Conservation (phyloP, 1,284 basidiomycete species). For the Sporisorium scitamineum region DNA sequence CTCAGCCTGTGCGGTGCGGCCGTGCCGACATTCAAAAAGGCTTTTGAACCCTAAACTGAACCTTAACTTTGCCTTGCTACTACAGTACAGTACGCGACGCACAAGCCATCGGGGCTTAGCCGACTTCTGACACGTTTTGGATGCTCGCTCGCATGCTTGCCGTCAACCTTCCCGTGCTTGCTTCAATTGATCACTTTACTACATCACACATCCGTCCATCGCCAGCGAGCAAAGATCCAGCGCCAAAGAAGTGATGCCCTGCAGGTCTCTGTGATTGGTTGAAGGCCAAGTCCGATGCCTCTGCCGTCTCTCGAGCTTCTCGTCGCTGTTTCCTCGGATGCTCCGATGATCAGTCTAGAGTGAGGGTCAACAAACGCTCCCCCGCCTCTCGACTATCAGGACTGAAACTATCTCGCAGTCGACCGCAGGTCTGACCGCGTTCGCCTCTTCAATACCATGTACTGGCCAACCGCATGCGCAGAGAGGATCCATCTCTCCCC, state of each 20-base stretch:
- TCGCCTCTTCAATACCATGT: constrained; percentile 45
- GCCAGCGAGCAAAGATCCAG: background rate
- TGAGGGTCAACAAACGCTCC: background rate
- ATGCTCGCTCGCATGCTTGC: background rate
- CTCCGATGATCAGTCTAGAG: background rate
- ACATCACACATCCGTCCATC: background rate
- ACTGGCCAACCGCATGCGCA: constrained; percentile 65
- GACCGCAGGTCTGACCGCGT: background rate
- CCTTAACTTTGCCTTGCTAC: background rate
- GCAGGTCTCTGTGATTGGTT: background rate
- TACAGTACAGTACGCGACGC: background rate
- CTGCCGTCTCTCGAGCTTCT: background rate
- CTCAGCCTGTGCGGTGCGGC: background rate
- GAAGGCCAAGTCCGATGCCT: background rate
- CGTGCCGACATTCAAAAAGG: background rate
- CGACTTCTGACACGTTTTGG: constrained; percentile 2
- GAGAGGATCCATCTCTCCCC: constrained; percentile 59
- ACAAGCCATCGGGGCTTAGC: constrained; percentile 4
- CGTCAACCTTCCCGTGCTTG: background rate
- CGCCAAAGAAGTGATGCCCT: background rate
- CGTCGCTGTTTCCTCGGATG: background rate
- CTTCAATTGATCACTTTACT: background rate
- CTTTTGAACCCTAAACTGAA: constrained; percentile 3
- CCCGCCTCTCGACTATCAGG: background rate
- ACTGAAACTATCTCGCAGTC: too few relatives aligned